phyloP scores from a whole-genome alignment of 257 asterid genomes.

The Thymus mandschuricus region DNA sequence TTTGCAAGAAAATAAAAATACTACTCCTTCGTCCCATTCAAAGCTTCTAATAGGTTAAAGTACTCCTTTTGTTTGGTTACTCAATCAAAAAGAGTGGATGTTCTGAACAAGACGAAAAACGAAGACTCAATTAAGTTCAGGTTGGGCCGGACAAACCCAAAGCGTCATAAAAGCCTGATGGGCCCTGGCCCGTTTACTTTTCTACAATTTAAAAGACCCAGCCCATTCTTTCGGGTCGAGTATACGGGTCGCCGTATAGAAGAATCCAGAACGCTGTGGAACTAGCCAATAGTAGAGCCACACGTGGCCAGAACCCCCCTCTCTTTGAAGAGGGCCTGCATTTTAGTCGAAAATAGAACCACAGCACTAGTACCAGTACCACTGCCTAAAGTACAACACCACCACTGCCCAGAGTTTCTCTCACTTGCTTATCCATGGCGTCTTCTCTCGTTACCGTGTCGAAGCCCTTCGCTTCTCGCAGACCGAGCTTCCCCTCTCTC shows the following conservation, averaged over 20 bases:
- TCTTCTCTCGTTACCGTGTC: constrained; percentile 52
- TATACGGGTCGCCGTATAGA: not conserved
- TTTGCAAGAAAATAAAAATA: too few species aligned
- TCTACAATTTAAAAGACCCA: not conserved
- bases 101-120: too few species aligned
- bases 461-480: constrained; percentile 51
- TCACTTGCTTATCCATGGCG: constrained; percentile 74
- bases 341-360: not conserved
- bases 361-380: not conserved
- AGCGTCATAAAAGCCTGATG: not conserved
- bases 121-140: too few species aligned
- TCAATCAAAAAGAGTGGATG: too few species aligned
- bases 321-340: not conserved
- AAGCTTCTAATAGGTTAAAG: too few species aligned
- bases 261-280: constrained; percentile 22
- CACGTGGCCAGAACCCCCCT: constrained; percentile 19
- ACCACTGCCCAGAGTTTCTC: constrained; percentile 15
- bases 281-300: not conserved
- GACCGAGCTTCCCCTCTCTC: constrained; percentile 41
- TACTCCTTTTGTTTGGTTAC: too few species aligned
- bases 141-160: too few species aligned
- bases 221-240: not conserved
- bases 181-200: not conserved
- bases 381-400: constrained; percentile 23
- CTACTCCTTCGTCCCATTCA: too few species aligned